These are phyloP conservation scores for Hawksworthiomyces lignivorus DNA, from an alignment of 2,329 filamentous ascomycete genomes.

Conservation along the genomic window DNA sequence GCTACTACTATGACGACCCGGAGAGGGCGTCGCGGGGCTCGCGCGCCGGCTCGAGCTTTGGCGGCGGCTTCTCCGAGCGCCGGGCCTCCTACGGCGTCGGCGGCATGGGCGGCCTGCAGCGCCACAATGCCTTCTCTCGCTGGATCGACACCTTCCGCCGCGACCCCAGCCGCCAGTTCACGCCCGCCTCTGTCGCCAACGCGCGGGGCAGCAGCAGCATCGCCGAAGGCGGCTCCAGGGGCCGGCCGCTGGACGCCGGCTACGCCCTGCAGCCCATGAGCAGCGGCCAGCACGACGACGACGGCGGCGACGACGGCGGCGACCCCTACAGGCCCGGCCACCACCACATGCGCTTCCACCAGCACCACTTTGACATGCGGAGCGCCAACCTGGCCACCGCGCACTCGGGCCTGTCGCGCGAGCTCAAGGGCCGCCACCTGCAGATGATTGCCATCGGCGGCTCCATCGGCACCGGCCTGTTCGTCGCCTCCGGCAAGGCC, in stretches of 20 bases:
- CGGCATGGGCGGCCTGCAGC: slow-evolving; percentile 7
- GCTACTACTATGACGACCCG: slow-evolving; percentile 15
- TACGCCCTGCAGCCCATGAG: slow-evolving; percentile 10
- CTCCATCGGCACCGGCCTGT: slow-evolving; percentile 83
- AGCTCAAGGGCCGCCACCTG: slow-evolving; percentile 75
- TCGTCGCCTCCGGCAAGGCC: slow-evolving; percentile 72
- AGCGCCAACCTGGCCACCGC: slow-evolving; percentile 65
- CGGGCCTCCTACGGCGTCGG: slow-evolving; percentile 14
- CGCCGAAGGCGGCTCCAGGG: slow-evolving; percentile 1
- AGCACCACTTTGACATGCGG: slow-evolving; percentile 48
- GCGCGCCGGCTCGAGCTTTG: slow-evolving; percentile 1
- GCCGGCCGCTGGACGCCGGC: neutral
- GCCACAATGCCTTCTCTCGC: slow-evolving; percentile 19
- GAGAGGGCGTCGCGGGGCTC: slow-evolving; percentile 2
- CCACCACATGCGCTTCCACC: too few relatives aligned
- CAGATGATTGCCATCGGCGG: slow-evolving; percentile 98
- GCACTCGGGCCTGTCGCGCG: slow-evolving; percentile 65
- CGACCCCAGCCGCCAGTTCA: slow-evolving; percentile 44
- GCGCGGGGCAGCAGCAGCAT: slow-evolving; percentile 14
- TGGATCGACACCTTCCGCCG: slow-evolving; percentile 57
- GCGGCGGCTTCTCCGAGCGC: neutral
- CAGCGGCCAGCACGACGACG: neutral
- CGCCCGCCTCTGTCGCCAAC: slow-evolving; percentile 30
- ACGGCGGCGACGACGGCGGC: neutral
- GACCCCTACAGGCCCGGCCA: slow-evolving; percentile 1